A percentile compares a stretch with the other conserved stretches of the same genome.
These are phyloP conservation scores for Closterium sp. DNA, from an alignment of 139 green algal species.

Conservation along the genomic window DNA sequence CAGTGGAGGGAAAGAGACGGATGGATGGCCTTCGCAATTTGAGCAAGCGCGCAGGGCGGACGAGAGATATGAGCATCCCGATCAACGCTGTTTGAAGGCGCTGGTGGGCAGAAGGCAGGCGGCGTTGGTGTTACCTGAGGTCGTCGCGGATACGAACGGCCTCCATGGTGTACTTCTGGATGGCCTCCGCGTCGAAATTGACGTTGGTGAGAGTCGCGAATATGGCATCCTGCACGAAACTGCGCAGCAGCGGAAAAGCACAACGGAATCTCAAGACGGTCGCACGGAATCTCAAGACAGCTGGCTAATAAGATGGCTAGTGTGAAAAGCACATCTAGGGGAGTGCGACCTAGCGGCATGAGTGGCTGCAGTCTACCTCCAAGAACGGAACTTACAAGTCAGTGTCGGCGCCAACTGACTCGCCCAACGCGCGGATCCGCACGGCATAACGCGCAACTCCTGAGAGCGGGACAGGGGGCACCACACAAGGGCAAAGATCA, in stretches of 20 bases:
- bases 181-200: slow-evolving; percentile 64
- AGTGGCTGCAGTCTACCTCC: not conserved
- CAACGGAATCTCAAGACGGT: no score
- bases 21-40: no score
- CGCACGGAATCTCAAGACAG: not conserved
- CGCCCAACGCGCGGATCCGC: not conserved
- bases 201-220: slow-evolving; percentile 75
- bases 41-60: no score
- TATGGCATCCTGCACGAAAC: slow-evolving; percentile 58
- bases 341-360: not conserved
- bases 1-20: no score
- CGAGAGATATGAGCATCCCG: no score
- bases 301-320: not conserved
- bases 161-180: slow-evolving; percentile 38
- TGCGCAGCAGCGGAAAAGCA: slow-evolving; percentile 24
- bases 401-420: not conserved
- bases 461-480: not conserved
- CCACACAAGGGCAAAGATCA: not conserved
- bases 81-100: not conserved
- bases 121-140: not conserved
- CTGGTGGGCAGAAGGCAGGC: not conserved
- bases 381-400: not conserved
- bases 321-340: not conserved
- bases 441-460: not conserved
- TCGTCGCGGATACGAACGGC: slow-evolving; percentile 4